Base-by-base conservation (phyloP, 2,329 filamentous ascomycete species). In the Gremmenia infestans region DNA sequence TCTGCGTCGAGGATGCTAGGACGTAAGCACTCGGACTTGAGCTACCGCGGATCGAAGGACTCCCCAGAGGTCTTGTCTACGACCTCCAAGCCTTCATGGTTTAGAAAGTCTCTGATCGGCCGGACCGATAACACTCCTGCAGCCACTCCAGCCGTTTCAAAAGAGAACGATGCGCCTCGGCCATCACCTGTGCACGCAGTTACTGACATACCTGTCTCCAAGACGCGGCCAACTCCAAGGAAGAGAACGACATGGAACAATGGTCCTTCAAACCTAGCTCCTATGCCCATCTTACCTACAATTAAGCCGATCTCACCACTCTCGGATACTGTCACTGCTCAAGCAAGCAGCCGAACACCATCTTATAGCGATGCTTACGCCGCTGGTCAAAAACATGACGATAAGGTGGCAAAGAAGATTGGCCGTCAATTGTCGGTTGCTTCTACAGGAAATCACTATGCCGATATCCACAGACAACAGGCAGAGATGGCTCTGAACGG, bases 181-280 rank as follows among this genome's bases (percentile, higher is more conserved):
- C 76, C 78, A 5, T 72, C 72, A 17, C 77, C 77, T 1, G 71
- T 76, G 3, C 74, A 76, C 32, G 70, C 72, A 47, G 65, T 72
- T 8, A 71, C 71, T 43, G 78, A 81, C 43, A 70, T 74, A 28
- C 62, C 72, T 6, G 72, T 71, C 58, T 71, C 66, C 35, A 82
- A 76, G 66, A 71, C 70, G 5, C 73, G 74, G 43, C 64, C 74
- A 55, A 81, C 80, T 59, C 80, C 83, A 15, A 81, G 78, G 67
- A 99, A 99, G 78, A 86, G 94, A 68, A 88, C 91, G 50, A 97
- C 94, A 28, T 99, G 94, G 94, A 87, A 88, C 45, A 94, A 93
- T 70, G 91, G 91, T 11, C 78, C 82, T 17, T 85, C 85, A 9
- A 91, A 88, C 61, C 87, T 83, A 59, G 91, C 91, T 49, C 94